Conservation (phyloP, 768 basidiomycete species). For the Rhodotorula taiwanensis region DNA sequence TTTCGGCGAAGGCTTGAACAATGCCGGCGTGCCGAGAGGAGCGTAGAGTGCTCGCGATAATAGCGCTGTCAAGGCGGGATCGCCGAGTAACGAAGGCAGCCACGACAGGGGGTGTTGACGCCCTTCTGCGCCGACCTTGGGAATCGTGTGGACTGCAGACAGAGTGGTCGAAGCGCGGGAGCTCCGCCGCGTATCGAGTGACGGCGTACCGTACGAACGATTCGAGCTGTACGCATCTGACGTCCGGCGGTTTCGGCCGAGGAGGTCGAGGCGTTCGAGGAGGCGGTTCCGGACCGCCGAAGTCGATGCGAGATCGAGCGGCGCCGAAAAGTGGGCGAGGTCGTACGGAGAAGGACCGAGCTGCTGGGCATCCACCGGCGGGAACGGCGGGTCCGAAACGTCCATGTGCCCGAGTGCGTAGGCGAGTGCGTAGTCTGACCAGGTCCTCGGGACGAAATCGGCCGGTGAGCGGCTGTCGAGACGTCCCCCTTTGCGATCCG, state of each 20-base stretch:
- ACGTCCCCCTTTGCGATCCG: neutral
- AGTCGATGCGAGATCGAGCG: conserved; percentile 8
- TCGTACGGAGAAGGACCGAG: conserved; percentile 14
- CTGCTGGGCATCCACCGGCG: neutral
- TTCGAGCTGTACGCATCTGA: too few relatives aligned
- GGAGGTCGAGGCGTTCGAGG: conserved; percentile 20
- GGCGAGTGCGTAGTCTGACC: conserved; percentile 5
- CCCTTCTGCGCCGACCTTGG: too few relatives aligned
- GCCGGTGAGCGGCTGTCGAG: conserved; percentile 1
- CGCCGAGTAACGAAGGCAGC: too few relatives aligned
- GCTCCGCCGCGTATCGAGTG: too few relatives aligned
- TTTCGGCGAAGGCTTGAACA: conserved; percentile 1
- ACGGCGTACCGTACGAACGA: too few relatives aligned
- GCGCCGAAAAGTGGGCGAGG: conserved; percentile 14
- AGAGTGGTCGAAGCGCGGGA: too few relatives aligned
- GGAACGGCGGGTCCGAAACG: conserved; percentile 19
- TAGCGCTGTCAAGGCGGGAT: conserved; percentile 3
- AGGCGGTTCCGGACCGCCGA: conserved; percentile 17
- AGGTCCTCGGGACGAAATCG: conserved; percentile 8
- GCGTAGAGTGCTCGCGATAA: conserved; percentile 3
- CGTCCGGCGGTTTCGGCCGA: too few relatives aligned
- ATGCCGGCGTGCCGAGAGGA: neutral
- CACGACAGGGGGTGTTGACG: too few relatives aligned
- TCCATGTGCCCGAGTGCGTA: conserved; percentile 21
- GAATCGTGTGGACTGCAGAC: too few relatives aligned